Conservation (phyloP, 352 stramenopile species). For the Globisporangium rhizosaccharum region DNA sequence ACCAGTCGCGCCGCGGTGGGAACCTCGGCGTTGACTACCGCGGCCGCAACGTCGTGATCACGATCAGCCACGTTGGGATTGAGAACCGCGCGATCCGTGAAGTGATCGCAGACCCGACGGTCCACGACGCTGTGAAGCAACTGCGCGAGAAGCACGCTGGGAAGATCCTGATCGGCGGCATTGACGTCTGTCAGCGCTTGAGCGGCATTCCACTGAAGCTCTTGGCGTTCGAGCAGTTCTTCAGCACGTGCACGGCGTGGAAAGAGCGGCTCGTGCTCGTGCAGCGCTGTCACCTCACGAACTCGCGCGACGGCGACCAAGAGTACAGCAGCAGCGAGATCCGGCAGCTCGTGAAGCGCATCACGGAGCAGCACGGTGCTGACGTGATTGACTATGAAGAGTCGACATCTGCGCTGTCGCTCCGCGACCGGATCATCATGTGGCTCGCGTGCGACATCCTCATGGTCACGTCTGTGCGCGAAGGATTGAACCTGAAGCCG, state of each 20-base stretch:
- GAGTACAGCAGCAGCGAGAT: conserved; percentile 86
- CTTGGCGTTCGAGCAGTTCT: conserved; percentile 94
- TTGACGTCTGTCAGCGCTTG: conserved; percentile 93
- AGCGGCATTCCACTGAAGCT: conserved; percentile 94
- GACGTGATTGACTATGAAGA: conserved; percentile 86
- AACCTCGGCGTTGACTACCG: conserved; percentile 95
- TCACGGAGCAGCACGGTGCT: conserved; percentile 60
- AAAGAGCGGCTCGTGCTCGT: conserved; percentile 95
- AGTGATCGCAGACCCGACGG: conserved; percentile 49
- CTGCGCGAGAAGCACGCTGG: conserved; percentile 89
- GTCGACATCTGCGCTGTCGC: conserved; percentile 75
- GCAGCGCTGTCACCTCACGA: conserved; percentile 87
- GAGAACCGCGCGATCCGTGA: conserved; percentile 80
- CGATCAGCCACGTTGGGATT: conserved; percentile 97
- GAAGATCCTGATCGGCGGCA: conserved; percentile 90
- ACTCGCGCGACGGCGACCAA: conserved; percentile 89
- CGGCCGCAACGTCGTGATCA: conserved; percentile 95
- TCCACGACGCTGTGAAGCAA: conserved; percentile 66
- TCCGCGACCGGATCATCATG: conserved; percentile 90
- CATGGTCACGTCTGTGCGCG: conserved; percentile 93
- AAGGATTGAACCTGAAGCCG: conserved; percentile 97
- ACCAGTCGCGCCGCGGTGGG: conserved; percentile 88
- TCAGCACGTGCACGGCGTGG: conserved; percentile 93
- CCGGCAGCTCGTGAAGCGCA: conserved; percentile 71
- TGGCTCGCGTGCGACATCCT: conserved; percentile 95